Percentiles rank a stretch among this genome's conserved stretches.
Conservation (phyloP, 305 asterid species). For the Salvia sclarea region DNA sequence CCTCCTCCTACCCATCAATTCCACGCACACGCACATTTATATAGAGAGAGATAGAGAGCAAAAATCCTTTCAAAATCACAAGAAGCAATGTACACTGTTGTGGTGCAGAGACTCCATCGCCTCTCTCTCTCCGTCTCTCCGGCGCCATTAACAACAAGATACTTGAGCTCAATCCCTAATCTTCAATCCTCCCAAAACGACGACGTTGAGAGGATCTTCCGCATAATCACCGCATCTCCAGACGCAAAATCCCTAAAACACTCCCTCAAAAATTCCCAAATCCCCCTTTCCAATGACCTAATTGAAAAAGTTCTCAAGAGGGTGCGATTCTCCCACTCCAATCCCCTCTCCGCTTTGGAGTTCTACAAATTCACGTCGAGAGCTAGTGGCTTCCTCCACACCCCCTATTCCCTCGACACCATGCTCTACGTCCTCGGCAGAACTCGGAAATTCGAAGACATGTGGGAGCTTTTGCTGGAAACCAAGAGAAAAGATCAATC, state of each 20-base stretch:
- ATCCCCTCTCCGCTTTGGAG: slow-evolving; percentile 67
- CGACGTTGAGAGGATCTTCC: slow-evolving; percentile 55
- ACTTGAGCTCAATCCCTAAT: slow-evolving; percentile 35
- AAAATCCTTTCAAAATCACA: neutral
- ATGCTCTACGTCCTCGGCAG: slow-evolving; percentile 79
- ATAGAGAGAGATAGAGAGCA: neutral
- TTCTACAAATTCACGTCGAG: slow-evolving; percentile 56
- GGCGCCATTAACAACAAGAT: slow-evolving; percentile 33
- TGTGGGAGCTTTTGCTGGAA: slow-evolving; percentile 69
- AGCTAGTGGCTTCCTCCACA: slow-evolving; percentile 55
- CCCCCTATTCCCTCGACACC: slow-evolving; percentile 67
- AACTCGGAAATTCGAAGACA: slow-evolving; percentile 58
- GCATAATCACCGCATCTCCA: slow-evolving; percentile 54
- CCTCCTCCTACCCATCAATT: no score
- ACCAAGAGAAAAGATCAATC: slow-evolving; percentile 64
- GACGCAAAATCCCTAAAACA: slow-evolving; percentile 50
- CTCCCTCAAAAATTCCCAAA: slow-evolving; percentile 54
- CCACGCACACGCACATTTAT: neutral
- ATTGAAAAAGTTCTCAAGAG: slow-evolving; percentile 69
- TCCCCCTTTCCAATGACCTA: slow-evolving; percentile 56
- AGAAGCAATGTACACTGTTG: slow-evolving; percentile 25
- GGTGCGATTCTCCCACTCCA: slow-evolving; percentile 83
- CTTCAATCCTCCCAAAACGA: slow-evolving; percentile 35
- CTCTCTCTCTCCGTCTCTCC: slow-evolving; percentile 21
- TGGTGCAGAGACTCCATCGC: slow-evolving; percentile 26